Evolutionary conservation across 164 flowering plant genomes (phyloP), one percentile per base, ranked within the genome.

Genomic region (Litsea cubeba): DNA sequence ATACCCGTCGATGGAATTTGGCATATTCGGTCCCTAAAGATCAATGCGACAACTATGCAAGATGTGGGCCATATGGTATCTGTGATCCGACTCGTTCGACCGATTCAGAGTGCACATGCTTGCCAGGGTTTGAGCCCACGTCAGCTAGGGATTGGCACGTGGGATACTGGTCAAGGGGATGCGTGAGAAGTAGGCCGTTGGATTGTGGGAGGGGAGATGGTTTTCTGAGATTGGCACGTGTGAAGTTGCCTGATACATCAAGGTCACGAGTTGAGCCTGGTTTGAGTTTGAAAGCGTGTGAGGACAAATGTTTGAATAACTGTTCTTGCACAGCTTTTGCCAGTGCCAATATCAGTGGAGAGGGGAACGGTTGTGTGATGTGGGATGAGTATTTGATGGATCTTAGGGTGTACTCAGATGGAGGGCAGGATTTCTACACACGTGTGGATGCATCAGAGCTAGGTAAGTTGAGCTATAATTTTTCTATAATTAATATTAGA

Each of bases 51-150:
- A 20, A 3, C 2, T 84, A 77, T 63, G 57, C 28, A 23, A 64
- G 50, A 15, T 84, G 87, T 68, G 87, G 87, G 4, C 50, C 71
- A 18, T 70, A 74, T 30, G 85, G 83, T 4, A 50, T 81, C 7
- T 84, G 85, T 58, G 79, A 84, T 32, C 22, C 50, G 1, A 32
- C 20, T 11, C 24, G 22, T 2, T 65, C 72, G 0, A 79, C 83
- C 30, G 32, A 30, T 0, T 30, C 32, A 0, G 25, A 62, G 12
- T 84, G 87, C 60, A 46, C 15, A 0, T 82, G 87, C 72, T 32
- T 84, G 24, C 58, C 68, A 0, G 81, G 81, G 5, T 82, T 72
- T 64, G 66, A 17, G 24, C 85, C 87, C 1, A 77, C 57, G 20
- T 10, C 50, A 8, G 72, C 64, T 0, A 25, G 65, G 1, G 65